Base-by-base conservation (phyloP, 192 early-diverging fungal genomes). In the Lobosporangium transversale region DNA sequence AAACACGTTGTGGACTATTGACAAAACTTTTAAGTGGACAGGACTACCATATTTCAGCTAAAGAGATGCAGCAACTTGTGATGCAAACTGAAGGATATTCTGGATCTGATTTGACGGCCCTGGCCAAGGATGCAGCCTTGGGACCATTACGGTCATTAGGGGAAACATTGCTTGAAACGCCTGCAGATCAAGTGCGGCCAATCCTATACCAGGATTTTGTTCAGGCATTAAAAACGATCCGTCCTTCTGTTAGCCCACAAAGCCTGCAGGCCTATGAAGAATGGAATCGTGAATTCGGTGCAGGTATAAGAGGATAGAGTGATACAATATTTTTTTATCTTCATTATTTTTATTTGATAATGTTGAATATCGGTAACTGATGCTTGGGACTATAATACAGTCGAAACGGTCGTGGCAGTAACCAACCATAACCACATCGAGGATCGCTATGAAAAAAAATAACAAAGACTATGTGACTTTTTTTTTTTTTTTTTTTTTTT, bases 81-180 rank as follows among this genome's bases (percentile, higher is more conserved):
- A 57, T 68, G 17, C 59, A 64, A 17, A 94, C 93, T 0, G 86
- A 92, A 33, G 89, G 94, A 2, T 94, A 89, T 56, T 92, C 90
- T 9, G 94, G 94, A 0, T 92, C 92, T 1, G 94, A 96, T 65
- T 86, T 95, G 83, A 91, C 91, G 44, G 89, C 89, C 5, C 76
- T 96, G 33, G 87, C 91, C 36, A 80, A 92, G 2, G 87, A 88
- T 80, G 88, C 88, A 0, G 88, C 88, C 8, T 70, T 83, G 78
- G 92, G 92, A 0, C 93, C 94, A 0, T 85, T 95, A 24, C 80
- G 94, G n/a, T 79, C 81, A 26, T 86, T 94, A 45, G 49, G 79
- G 1, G 89, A 94, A 54, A 76, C 64, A 1, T 20, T 67, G 85
- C 88, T 60, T 53, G 74, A 20, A 62, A 80, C 23, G 74, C 88